Evolutionary conservation across 2,329 filamentous ascomycete genomes (phyloP).

Genomic region (Cercospora sp.): DNA sequence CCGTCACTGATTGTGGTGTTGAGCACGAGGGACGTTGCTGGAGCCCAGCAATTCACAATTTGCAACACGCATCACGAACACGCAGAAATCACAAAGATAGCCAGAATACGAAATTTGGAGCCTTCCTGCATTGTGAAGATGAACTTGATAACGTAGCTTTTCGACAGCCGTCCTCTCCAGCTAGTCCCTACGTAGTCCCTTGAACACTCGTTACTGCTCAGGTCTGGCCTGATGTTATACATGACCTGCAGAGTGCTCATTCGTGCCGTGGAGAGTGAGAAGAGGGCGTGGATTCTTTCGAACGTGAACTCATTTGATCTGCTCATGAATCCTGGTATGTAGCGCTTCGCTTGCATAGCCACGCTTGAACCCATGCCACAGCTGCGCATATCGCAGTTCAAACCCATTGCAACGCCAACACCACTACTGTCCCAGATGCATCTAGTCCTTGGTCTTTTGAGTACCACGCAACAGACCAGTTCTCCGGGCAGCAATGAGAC

Average conservation of each 20-base stretch:
- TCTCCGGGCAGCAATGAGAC: conserved; percentile 99
- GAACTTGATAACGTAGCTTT: background rate
- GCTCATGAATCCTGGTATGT: conserved; percentile 27
- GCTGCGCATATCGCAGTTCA: conserved; percentile 28
- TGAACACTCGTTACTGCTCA: background rate
- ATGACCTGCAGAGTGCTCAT: conserved; percentile 1
- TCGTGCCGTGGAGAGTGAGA: conserved; percentile 1
- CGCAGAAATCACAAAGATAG: background rate
- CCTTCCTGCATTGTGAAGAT: background rate
- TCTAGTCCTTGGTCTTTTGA: conserved; percentile 94
- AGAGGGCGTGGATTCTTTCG: conserved; percentile 17
- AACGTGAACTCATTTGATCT: conserved; percentile 33
- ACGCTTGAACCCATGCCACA: conserved; percentile 32
- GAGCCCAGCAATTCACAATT: background rate
- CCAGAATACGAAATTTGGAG: background rate
- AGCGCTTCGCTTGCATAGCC: conserved; percentile 29
- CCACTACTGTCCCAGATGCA: conserved; percentile 33
- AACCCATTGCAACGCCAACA: conserved; percentile 37
- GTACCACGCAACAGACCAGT: conserved; percentile 99
- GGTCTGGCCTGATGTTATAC: background rate
- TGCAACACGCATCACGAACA: background rate
- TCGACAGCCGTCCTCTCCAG: background rate
- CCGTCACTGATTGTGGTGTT: background rate
- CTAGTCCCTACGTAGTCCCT: background rate
- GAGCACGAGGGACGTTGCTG: background rate